These are phyloP conservation scores for Linnemannia exigua DNA, from an alignment of 192 early-diverging fungal species.

Conservation along the genomic window DNA sequence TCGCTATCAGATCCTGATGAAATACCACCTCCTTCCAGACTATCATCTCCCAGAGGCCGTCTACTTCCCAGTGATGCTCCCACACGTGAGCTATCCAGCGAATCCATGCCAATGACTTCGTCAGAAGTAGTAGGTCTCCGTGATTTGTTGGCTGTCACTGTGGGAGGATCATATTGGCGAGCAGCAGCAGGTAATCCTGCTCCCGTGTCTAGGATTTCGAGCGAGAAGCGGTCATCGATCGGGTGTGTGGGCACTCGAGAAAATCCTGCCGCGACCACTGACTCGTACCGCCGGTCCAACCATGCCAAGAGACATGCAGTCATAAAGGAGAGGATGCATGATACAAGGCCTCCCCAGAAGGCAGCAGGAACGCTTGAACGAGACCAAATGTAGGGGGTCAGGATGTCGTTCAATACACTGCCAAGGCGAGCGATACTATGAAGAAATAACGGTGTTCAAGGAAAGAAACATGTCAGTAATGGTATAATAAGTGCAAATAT, in stretches of 20 bases:
- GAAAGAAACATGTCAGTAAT: background rate
- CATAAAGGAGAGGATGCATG: slow-evolving; percentile 58
- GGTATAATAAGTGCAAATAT: background rate
- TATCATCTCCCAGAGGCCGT: background rate
- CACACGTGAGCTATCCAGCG: background rate
- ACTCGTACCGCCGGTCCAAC: slow-evolving; percentile 52
- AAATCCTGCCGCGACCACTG: slow-evolving; percentile 33
- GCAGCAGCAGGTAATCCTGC: background rate
- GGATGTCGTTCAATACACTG: slow-evolving; percentile 66
- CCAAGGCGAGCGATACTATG: slow-evolving; percentile 62
- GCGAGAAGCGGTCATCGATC: background rate
- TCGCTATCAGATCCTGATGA: background rate
- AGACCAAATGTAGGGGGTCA: slow-evolving; percentile 66
- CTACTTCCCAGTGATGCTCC: background rate
- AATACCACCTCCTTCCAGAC: background rate
- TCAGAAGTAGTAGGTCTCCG: background rate
- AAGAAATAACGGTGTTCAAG: background rate
- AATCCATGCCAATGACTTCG: slow-evolving; percentile 31
- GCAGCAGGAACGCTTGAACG: slow-evolving; percentile 41
- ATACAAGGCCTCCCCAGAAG: slow-evolving; percentile 67
- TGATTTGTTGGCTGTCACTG: background rate
- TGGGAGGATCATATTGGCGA: slow-evolving; percentile 18
- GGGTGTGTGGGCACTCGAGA: slow-evolving; percentile 30
- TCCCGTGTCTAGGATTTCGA: slow-evolving; percentile 5
- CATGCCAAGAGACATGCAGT: slow-evolving; percentile 56